Evolutionary conservation across 1,139 yeast genomes (phyloP).

Genomic region (Kluyveromyces sp.): DNA sequence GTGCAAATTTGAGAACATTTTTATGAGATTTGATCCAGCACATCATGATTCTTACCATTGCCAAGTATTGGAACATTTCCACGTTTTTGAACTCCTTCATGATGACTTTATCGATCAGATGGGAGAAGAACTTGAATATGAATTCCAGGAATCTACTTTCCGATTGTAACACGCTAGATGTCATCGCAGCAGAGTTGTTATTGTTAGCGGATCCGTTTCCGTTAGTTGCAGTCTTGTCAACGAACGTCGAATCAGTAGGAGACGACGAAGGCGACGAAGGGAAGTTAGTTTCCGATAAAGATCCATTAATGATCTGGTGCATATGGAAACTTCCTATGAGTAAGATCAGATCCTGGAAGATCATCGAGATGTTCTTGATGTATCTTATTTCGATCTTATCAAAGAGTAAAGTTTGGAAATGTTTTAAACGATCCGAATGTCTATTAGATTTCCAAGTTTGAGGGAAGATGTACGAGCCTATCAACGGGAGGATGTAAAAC

Average conservation of each 20-base stretch:
- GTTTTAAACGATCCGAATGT: slow-evolving; percentile 13
- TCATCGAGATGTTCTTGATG: slow-evolving; percentile 23
- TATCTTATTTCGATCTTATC: slow-evolving; percentile 27
- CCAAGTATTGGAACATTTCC: slow-evolving; percentile 24
- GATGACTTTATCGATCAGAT: slow-evolving; percentile 23
- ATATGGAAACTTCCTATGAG: slow-evolving; percentile 28
- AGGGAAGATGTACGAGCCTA: slow-evolving; percentile 25
- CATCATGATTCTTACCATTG: slow-evolving; percentile 41
- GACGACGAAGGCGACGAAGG: background rate
- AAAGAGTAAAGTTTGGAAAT: slow-evolving; percentile 18
- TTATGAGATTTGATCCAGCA: slow-evolving; percentile 49
- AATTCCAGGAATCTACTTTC: slow-evolving; percentile 19
- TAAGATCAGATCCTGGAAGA: slow-evolving; percentile 22
- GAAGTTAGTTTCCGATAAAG: background rate
- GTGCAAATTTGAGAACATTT: slow-evolving; percentile 36
- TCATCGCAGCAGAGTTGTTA: background rate
- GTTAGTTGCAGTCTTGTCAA: background rate
- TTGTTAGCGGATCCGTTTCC: slow-evolving; percentile 3
- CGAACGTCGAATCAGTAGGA: background rate
- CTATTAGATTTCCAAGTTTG: slow-evolving; percentile 19
- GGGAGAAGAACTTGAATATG: slow-evolving; percentile 22
- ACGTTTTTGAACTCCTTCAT: slow-evolving; percentile 21
- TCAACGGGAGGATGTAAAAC: slow-evolving; percentile 26
- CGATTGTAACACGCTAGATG: background rate
- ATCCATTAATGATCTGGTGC: slow-evolving; percentile 2